Conservation (phyloP, 345 rosid species). For the Ricinus communis region DNA sequence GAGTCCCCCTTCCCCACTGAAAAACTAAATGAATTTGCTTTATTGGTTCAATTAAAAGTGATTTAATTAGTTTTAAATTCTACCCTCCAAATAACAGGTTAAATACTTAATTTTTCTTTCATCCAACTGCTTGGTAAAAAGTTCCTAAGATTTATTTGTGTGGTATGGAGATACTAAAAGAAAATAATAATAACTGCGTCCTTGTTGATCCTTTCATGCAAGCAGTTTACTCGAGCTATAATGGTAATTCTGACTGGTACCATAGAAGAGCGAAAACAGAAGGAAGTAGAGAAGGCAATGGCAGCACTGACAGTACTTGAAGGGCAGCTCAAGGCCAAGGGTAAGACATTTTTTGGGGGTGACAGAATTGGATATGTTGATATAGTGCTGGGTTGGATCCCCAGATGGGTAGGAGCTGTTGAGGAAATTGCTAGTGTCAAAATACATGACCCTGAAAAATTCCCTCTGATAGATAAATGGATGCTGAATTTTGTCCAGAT, state of each 20-base stretch:
- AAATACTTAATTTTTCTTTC: too few relatives aligned
- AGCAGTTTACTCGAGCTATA: not conserved
- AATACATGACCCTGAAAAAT: conserved; percentile 6
- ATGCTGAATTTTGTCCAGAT: not conserved
- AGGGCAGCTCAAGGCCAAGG: conserved; percentile 8
- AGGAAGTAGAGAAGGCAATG: conserved; percentile 6
- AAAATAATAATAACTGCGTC: too few relatives aligned
- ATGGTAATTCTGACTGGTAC: not conserved
- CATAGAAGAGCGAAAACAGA: conserved; percentile 13
- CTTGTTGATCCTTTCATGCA: too few relatives aligned
- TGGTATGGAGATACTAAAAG: too few relatives aligned
- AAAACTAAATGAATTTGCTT: too few relatives aligned
- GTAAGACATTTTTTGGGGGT: conserved; percentile 18
- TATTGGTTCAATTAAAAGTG: too few relatives aligned
- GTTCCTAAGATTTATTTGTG: too few relatives aligned
- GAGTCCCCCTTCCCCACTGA: too few relatives aligned
- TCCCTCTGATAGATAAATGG: conserved; percentile 9
- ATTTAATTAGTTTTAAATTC: too few relatives aligned
- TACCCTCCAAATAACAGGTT: too few relatives aligned
- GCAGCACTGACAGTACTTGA: conserved; percentile 16
- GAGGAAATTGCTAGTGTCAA: conserved; percentile 3
- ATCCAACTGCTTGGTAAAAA: too few relatives aligned
- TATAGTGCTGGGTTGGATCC: conserved; percentile 12
- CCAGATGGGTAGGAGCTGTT: conserved; percentile 1
- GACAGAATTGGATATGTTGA: conserved; percentile 13